Base-by-base conservation (phyloP, 129 eudicot species). In the Pittosporum tobira region DNA sequence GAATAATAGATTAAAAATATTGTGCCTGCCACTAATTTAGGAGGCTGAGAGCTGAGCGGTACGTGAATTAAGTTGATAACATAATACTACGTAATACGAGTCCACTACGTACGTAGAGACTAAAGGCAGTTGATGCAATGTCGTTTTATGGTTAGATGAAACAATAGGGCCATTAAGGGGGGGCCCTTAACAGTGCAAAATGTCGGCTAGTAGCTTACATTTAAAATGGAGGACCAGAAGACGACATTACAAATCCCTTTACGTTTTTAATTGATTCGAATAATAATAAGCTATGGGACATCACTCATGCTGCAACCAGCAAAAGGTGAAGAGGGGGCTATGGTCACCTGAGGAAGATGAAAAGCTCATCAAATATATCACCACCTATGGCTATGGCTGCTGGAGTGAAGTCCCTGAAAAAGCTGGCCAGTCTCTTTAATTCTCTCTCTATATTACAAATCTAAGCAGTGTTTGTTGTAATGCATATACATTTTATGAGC, bases 401-500 rank as follows among this genome's bases (percentile, higher is more conserved):
- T 88, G 96, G 96, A 88, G 96, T 71, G 96, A 88, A 81, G 96
- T 88, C 70, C 96, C 96, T 24, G 94, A 88, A n/a, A 88, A 88
- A 88, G 94, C 96, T 71, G 96, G 96, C 79, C 66, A 51, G 52
- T 71, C 51, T 46, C 37, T 38, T 60, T 47, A 48, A 20, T 62
- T 20, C 23, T 45, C 31, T 51, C 25, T 45, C 13, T 34, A 11
- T 11, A 34, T 34, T 5, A 8, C 9, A 34, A 6, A 8, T 34
- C 8, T 31, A 6, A 6, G n/a, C n/a, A n/a, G n/a, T n/a, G n/a
- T n/a, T 31, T 31, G 10, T 34, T 34, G 10, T 34, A 6, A 34
- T 34, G 40, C 40, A 34, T 1, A 12, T 34, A 34, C 37, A 31
- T 31, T 31, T 31, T 54, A 19, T 51, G 11, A 51, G n/a, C 7